Percentiles rank a stretch among this genome's conserved stretches.
phyloP scores from a whole-genome alignment of 1,284 basidiomycete genomes.

The Cerioporus squamosus region DNA sequence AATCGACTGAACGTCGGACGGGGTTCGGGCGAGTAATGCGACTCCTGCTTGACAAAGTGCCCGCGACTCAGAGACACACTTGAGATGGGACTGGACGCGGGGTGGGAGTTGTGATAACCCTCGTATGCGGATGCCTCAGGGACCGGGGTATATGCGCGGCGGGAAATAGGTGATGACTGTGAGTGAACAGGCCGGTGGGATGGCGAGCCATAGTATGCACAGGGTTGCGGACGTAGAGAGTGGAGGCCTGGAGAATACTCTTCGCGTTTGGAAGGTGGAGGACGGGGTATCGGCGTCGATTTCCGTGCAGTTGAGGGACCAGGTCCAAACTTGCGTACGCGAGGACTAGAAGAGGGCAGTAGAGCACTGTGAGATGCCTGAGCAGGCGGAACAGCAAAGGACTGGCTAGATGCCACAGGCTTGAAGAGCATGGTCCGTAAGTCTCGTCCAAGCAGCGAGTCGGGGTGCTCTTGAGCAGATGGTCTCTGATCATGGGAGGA shows the following conservation, averaged over 20 bases:
- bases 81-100: background rate
- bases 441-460: background rate
- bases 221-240: too few species aligned
- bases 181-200: background rate
- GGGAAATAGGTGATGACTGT: background rate
- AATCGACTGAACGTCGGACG: background rate
- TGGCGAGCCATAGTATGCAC: background rate
- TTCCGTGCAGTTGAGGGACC: too few species aligned
- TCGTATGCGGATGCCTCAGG: background rate
- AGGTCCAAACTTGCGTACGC: too few species aligned
- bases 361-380: background rate
- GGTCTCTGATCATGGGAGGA: background rate
- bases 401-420: background rate
- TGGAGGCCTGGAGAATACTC: background rate
- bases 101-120: background rate
- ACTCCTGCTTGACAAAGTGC: background rate
- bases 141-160: constrained; percentile 3
- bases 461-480: background rate
- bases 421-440: constrained; percentile 5
- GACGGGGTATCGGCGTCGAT: background rate
- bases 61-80: background rate
- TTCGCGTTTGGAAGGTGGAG: background rate
- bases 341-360: background rate
- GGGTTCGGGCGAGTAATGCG: background rate
- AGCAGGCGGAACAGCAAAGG: background rate